Base-by-base conservation (phyloP, 345 rosid species). In the Draba incana region DNA sequence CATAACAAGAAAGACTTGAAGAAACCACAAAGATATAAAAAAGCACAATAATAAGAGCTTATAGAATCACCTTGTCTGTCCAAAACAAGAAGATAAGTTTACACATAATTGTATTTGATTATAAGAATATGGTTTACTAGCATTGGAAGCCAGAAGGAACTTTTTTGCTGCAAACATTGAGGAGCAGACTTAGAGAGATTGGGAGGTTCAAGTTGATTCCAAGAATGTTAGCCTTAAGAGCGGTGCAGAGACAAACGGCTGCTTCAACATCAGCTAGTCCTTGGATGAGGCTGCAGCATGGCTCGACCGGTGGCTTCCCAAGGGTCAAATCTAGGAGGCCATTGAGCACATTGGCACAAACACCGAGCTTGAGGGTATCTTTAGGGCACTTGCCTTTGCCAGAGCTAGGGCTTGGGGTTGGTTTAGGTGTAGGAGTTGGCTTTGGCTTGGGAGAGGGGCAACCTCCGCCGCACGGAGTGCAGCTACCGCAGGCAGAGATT, bases 391-490 rank as follows among this genome's bases (percentile, higher is more conserved):
- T 74, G 6, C 23, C 50, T 3, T 66, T 30, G 66, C 16, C 50
- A 33, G 81, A 44, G 57, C 37, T 73, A 48, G 81, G 75, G 54
- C 48, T 61, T 28, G 84, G 84, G 20, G 51, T 69, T 33, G 80
- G 70, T 0, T 14, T 45, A 11, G 76, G 71, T n/a, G 53, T 58
- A 12, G 86, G 88, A 23, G 23, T 70, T 44, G 67, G 75, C 5
- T 50, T 86, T 10, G 87, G 86, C 10, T 53, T 81, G 27, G 85
- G 81, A 69, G 85, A 57, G 41, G 87, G 82, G 76, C 94, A 88
- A 42, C 81, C 62, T 12, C 80, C 82, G 64, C 82, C 85, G 28
- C 75, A 69, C 0, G 77, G 77, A 16, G 56, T 46, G 72, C 77
- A 74, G 57, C 72, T 66, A 45, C 77, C 79, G 6, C 79, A 75